Percentiles rank a stretch among this genome's conserved stretches.
phyloP scores from a whole-genome alignment of 2,329 filamentous ascomycete genomes.

The Penicillium sp. region DNA sequence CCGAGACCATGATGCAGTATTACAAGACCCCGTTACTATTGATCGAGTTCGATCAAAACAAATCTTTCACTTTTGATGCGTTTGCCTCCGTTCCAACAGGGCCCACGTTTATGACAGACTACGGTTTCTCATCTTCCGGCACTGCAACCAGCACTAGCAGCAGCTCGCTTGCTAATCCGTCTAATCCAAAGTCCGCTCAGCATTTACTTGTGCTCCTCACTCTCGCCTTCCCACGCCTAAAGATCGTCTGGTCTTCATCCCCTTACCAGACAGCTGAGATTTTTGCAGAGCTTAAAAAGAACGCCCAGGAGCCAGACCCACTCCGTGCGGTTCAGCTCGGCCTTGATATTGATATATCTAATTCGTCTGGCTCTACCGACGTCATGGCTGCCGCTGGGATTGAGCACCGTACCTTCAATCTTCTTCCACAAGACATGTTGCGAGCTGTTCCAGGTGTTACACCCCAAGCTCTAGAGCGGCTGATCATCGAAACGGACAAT shows the following conservation, averaged over 20 bases:
- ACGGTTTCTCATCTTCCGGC: slow-evolving; percentile 49
- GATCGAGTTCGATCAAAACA: slow-evolving; percentile 97
- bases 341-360: slow-evolving; percentile 57
- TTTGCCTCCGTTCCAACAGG: slow-evolving; percentile 44
- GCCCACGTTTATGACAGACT: slow-evolving; percentile 51
- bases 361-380: slow-evolving; percentile 42
- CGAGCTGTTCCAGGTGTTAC: slow-evolving; percentile 80
- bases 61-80: slow-evolving; percentile 90
- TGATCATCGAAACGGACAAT: slow-evolving; percentile 73
- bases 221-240: slow-evolving; percentile 82
- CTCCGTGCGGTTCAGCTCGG: slow-evolving; percentile 81
- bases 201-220: slow-evolving; percentile 89
- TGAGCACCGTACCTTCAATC: slow-evolving; percentile 70
- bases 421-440: slow-evolving; percentile 88
- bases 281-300: slow-evolving; percentile 87
- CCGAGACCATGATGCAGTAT: slow-evolving; percentile 89
- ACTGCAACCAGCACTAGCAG: slow-evolving; percentile 55
- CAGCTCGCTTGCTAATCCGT: slow-evolving; percentile 61
- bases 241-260: slow-evolving; percentile 89
- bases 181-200: slow-evolving; percentile 73
- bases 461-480: slow-evolving; percentile 69
- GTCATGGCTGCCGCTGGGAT: slow-evolving; percentile 57
- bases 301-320: slow-evolving; percentile 86
- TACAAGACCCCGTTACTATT: slow-evolving; percentile 88
- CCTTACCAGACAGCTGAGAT: slow-evolving; percentile 98